Evolutionary conservation across 2,329 filamentous ascomycete species (phyloP).

Genomic region (Aspergillus clavatus): DNA sequence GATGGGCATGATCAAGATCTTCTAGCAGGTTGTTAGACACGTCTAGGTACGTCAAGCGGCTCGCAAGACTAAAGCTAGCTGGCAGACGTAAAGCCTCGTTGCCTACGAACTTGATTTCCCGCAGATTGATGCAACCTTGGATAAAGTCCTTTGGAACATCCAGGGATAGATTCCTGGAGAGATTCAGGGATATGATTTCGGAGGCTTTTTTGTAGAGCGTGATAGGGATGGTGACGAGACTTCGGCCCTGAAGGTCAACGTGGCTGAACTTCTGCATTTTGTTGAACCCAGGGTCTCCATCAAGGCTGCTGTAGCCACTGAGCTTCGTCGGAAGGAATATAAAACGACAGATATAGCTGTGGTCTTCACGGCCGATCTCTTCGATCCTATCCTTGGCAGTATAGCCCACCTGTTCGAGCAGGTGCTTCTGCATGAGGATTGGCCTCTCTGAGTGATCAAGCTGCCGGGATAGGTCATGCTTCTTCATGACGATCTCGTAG

Average conservation of each 20-base stretch:
- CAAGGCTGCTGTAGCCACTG: constrained; percentile 67
- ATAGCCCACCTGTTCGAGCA: constrained; percentile 90
- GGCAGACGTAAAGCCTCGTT: constrained; percentile 88
- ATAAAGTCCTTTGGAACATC: constrained; percentile 96
- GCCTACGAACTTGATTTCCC: constrained; percentile 93
- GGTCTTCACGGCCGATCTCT: constrained; percentile 92
- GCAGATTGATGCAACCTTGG: constrained; percentile 81
- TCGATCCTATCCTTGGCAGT: constrained; percentile 80
- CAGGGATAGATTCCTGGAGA: constrained; percentile 86
- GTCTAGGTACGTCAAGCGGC: constrained; percentile 79
- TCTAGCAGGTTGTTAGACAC: constrained; percentile 92
- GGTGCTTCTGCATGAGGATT: constrained; percentile 81
- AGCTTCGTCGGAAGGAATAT: constrained; percentile 88
- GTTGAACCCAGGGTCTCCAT: constrained; percentile 71
- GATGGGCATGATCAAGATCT: constrained; percentile 76
- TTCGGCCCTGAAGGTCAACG: constrained; percentile 83
- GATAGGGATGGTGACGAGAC: constrained; percentile 91
- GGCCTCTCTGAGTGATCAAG: constrained; percentile 74
- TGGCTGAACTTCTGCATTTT: constrained; percentile 89
- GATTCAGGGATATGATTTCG: constrained; percentile 91
- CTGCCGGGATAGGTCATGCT: constrained; percentile 82
- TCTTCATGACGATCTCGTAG: constrained; percentile 92
- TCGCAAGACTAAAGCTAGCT: constrained; percentile 74
- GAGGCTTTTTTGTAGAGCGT: constrained; percentile 83
- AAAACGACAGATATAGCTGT: constrained; percentile 94